Percentiles rank a stretch among this genome's conserved stretches.
phyloP scores from a whole-genome alignment of 257 asterid genomes.

The Gentiana straminea region DNA sequence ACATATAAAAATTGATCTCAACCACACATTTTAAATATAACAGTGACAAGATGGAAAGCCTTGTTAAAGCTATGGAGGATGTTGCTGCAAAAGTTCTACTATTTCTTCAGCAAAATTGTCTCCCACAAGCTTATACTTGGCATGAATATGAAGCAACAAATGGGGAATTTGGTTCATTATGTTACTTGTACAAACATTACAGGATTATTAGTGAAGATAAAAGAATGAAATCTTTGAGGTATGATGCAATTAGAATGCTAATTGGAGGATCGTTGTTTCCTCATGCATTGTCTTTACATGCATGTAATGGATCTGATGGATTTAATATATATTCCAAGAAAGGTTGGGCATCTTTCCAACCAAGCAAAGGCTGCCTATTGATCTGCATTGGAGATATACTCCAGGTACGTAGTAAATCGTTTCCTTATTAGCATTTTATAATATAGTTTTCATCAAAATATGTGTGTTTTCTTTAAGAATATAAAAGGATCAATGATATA shows the following conservation, averaged over 20 bases:
- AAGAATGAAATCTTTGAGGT: slow-evolving; percentile 34
- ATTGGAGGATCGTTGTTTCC: slow-evolving; percentile 63
- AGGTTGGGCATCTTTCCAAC: slow-evolving; percentile 71
- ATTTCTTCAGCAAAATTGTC: slow-evolving; percentile 28
- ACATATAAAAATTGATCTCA: background rate
- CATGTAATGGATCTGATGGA: slow-evolving; percentile 56
- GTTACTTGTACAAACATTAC: slow-evolving; percentile 47
- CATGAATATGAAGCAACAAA: background rate
- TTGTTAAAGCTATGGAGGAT: slow-evolving; percentile 29
- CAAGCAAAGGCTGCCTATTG: slow-evolving; percentile 34
- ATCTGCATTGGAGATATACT: slow-evolving; percentile 59
- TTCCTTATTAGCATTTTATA: background rate
- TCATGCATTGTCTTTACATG: slow-evolving; percentile 59
- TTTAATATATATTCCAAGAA: slow-evolving; percentile 84
- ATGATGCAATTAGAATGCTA: slow-evolving; percentile 69
- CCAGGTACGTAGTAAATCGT: slow-evolving; percentile 35
- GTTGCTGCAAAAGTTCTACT: slow-evolving; percentile 27
- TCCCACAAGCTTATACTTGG: background rate
- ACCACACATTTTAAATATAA: slow-evolving; percentile 1
- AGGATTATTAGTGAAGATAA: slow-evolving; percentile 13
- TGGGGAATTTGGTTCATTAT: slow-evolving; percentile 25
- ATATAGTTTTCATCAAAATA: background rate
- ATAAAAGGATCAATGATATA: background rate
- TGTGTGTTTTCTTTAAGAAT: background rate
- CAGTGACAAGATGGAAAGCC: slow-evolving; percentile 56